These are phyloP conservation scores for Moesziomyces parantarcticus DNA, from an alignment of 1,284 basidiomycete species.

Conservation along the genomic window DNA sequence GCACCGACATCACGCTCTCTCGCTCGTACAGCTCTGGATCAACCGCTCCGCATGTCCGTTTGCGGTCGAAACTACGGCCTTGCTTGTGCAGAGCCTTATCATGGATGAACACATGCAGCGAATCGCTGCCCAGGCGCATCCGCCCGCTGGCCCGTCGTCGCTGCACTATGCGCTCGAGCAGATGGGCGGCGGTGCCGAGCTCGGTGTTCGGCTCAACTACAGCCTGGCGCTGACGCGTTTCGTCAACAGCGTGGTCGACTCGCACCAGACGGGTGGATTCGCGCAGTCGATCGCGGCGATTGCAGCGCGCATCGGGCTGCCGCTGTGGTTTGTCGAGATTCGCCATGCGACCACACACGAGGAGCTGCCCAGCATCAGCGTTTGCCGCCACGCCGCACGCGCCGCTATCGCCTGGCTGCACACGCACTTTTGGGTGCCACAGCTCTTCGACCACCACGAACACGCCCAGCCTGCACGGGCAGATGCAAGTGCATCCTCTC, in stretches of 20 bases:
- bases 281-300: constrained; percentile 91
- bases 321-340: constrained; percentile 90
- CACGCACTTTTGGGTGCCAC: constrained; percentile 55
- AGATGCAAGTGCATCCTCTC: background rate
- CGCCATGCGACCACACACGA: constrained; percentile 96
- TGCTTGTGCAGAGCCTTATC: constrained; percentile 53
- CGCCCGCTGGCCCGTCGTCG: background rate
- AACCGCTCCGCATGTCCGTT: constrained; percentile 61
- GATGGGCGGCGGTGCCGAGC: constrained; percentile 39
- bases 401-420: constrained; percentile 61
- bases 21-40: constrained; percentile 59
- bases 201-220: constrained; percentile 51
- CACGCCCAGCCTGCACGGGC: constrained; percentile 1
- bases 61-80: constrained; percentile 62
- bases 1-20: constrained; percentile 30
- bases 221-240: constrained; percentile 70
- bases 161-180: constrained; percentile 35
- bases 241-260: constrained; percentile 86
- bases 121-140: constrained; percentile 5
- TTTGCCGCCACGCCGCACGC: constrained; percentile 80
- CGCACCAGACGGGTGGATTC: constrained; percentile 80
- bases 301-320: constrained; percentile 85
- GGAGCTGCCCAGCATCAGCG: constrained; percentile 84
- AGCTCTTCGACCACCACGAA: constrained; percentile 18
- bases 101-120: constrained; percentile 53